These are phyloP conservation scores for Aureobasidium namibiae DNA, from an alignment of 2,329 filamentous ascomycete species.

Conservation along the genomic window DNA sequence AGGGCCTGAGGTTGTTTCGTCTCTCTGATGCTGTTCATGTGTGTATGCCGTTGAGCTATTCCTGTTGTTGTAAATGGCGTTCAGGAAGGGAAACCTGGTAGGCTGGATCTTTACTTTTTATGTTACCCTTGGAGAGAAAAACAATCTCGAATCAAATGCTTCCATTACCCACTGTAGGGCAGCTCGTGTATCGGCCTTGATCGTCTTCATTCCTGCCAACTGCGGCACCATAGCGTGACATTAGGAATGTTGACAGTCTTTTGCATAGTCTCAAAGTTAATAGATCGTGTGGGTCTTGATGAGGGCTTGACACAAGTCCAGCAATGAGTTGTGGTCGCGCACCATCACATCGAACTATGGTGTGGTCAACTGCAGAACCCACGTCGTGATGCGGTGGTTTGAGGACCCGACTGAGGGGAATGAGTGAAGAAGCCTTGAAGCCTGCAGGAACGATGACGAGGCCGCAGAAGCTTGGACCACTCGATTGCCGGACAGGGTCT, in stretches of 20 bases:
- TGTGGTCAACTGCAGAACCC: not conserved
- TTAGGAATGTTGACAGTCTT: not conserved
- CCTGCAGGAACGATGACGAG: not conserved
- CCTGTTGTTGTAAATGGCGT: not conserved
- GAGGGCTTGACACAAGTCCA: not conserved
- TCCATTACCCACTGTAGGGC: not conserved
- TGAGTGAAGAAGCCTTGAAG: not conserved
- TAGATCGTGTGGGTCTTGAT: not conserved
- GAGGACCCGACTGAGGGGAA: not conserved
- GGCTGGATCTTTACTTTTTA: not conserved
- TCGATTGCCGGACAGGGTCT: not conserved
- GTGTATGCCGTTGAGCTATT: conserved; percentile 3
- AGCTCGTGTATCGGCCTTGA: not conserved
- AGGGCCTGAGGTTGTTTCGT: conserved; percentile 21
- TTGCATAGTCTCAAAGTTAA: not conserved
- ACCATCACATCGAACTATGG: not conserved
- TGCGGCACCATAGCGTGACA: not conserved
- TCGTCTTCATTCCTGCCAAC: not conserved
- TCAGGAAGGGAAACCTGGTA: not conserved
- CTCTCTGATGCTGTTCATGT: conserved; percentile 10
- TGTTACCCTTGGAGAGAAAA: not conserved
- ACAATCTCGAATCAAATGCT: not conserved
- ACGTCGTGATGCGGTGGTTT: not conserved
- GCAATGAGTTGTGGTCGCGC: not conserved
- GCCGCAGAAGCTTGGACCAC: not conserved